Evolutionary conservation across 2,329 filamentous ascomycete species (phyloP).

Genomic region (Aspergillus hortae): DNA sequence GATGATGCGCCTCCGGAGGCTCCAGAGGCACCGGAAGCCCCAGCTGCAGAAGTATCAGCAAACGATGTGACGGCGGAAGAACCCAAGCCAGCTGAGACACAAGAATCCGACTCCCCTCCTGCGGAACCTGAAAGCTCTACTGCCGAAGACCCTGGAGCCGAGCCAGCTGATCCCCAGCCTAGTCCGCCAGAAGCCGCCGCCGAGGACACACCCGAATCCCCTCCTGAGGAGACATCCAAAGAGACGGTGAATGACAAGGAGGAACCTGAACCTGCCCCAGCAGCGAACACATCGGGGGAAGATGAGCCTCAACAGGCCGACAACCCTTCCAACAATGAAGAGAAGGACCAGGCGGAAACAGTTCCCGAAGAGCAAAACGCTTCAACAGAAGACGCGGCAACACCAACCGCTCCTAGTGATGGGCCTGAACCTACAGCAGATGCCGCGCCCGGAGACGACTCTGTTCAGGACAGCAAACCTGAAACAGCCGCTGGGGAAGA

Average conservation of each 20-base stretch:
- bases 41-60: constrained; percentile 8
- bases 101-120: too few species aligned
- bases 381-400: constrained; percentile 1
- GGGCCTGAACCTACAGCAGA: not conserved
- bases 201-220: not conserved
- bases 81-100: not conserved
- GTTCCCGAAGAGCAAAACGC: constrained; percentile 11
- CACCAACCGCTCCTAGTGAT: not conserved
- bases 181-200: constrained; percentile 2
- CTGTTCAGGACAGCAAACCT: constrained; percentile 1
- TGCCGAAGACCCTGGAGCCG: constrained; percentile 3
- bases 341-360: not conserved
- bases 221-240: not conserved
- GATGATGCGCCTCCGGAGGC: not conserved
- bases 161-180: constrained; percentile 1
- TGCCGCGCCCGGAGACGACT: constrained; percentile 5
- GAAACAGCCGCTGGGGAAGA: constrained; percentile 10
- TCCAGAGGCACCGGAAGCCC: not conserved
- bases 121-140: too few species aligned
- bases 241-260: constrained; percentile 2
- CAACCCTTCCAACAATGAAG: not conserved
- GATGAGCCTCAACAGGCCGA: not conserved
- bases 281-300: not conserved
- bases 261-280: too few species aligned
- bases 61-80: constrained; percentile 1